Base-by-base conservation (phyloP, 176 grass and related monocot genomes). In the Triticum timopheevii region DNA sequence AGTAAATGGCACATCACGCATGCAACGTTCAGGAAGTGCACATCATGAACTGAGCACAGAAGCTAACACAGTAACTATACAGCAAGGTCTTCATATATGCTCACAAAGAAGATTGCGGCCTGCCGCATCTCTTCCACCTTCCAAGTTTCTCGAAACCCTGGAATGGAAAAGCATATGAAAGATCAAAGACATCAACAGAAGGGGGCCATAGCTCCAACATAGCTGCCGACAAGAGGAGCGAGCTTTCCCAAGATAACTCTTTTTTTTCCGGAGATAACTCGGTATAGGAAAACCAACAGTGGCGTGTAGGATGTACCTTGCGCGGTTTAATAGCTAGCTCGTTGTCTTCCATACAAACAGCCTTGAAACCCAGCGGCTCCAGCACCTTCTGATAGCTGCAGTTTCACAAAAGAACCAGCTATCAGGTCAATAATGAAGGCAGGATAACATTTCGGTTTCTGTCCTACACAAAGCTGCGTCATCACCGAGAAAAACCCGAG, bases 71-170 rank as follows among this genome's bases (percentile, higher is more conserved):
- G 30, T 24, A 73, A 45, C 3, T 50, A 52, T 15, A 22, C 56
- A 73, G 12, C 8, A 3, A 5, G 17, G 19, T n/a, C 25, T 56
- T 45, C 33, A 65, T 24, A 40, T 17, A 56, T 85, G 71, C 33
- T 96, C 82, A 90, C 8, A 92, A 56, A 75, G 85, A 86, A 79
- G 94, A 90, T 80, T 38, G 82, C 4, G 23, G 62, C 23, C 3
- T 30, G 47, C 39, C 15, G 58, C 25, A 68, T 82, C 85, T 93
- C 69, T 90, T 96, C 94, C 92, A 96, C 83, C 89, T 86, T 59
- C 85, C 94, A 62, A 96, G 82, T 84, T 92, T 96, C 74, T 96
- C 92, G 2, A 65, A 65, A 13, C 94, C 92, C 94, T 96, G 81
- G 61, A 22, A 9, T 88, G 77, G 13, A 84, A 74, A 78, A 80